Conservation (phyloP, 345 rosid genomes). For the Heritiera fomes region DNA sequence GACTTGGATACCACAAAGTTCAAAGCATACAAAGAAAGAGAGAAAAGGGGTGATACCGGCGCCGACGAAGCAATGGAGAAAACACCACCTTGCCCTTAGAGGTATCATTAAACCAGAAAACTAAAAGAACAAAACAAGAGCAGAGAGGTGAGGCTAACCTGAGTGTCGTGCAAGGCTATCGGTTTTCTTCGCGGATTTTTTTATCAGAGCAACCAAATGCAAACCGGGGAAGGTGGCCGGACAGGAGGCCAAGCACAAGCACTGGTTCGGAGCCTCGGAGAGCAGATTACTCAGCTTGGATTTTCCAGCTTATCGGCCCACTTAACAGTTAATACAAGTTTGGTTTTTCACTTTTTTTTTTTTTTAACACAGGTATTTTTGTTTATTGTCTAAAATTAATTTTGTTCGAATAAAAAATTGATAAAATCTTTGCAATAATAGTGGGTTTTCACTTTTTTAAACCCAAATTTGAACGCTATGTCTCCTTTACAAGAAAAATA, state of each 20-base stretch:
- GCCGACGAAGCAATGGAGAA: not conserved
- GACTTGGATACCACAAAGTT: not conserved
- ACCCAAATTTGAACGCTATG: too few relatives aligned
- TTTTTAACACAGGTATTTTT: too few relatives aligned
- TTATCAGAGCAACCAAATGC: not conserved
- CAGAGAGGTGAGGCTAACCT: not conserved
- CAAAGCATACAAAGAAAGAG: too few relatives aligned
- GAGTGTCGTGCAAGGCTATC: not conserved
- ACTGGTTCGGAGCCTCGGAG: too few relatives aligned
- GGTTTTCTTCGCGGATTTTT: not conserved
- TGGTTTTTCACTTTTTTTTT: too few relatives aligned
- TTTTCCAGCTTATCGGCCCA: not conserved
- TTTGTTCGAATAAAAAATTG: too few relatives aligned
- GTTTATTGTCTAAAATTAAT: too few relatives aligned
- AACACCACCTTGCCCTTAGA: not conserved
- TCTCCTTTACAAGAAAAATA: too few relatives aligned
- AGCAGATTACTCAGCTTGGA: not conserved
- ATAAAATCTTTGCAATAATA: too few relatives aligned
- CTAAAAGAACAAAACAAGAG: too few relatives aligned
- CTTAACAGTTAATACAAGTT: not conserved
- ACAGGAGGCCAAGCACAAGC: not conserved
- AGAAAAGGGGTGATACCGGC: not conserved
- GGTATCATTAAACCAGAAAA: not conserved
- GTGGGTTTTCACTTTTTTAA: too few relatives aligned
- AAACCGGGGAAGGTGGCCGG: not conserved